Base-by-base conservation (phyloP, 306 rosid genomes). In the Gillenia trifoliata region DNA sequence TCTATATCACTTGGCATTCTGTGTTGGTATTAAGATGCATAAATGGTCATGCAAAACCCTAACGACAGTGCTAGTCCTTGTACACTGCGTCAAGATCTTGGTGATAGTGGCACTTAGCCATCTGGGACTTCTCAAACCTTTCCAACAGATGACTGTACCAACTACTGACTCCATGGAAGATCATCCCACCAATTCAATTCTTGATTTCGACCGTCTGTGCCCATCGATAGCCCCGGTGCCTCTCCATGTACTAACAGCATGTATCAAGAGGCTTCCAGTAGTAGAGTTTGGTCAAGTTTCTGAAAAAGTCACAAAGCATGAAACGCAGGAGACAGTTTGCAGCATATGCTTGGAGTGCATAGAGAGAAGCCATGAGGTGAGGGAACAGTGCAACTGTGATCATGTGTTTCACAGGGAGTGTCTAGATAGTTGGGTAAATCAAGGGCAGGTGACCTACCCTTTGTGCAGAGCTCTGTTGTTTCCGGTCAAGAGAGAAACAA, bases 341-440 rank as follows among this genome's bases (percentile, higher is more conserved):
- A 23, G 52, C 19, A 71, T 80, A 38, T 77, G 87, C 73, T 69
- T 76, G 77, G 60, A 75, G 15, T 30, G 67, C 71, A 59, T 77
- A 19, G 72, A 80, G 54, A 10, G 41, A 65, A 77, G 71, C 68
- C 84, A 83, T 8, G 65, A 41, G 49, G 76, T 73, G 31, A 83
- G 75, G 25, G 74, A 77, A 34, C 75, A 57, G 11, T 2, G 4
- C 15, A 73, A 69, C 19, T 80, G 80, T 19, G 64, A 56, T 5
- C 82, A 83, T 57, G 84, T 83, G 8, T 83, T 79, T 19, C 87
- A 77, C 23, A 57, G 22, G 31, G 69, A 73, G 17, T 80, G 84
- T n/a, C 63, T 77, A 22, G 82, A 80, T 40, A 11, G 57, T 41
- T 83, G 84, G 87, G 73, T 77, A 0, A 72, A 73, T 16, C 75